phyloP scores from a whole-genome alignment of 2,329 filamentous ascomycete genomes.

The Rachicladosporium sp. region DNA sequence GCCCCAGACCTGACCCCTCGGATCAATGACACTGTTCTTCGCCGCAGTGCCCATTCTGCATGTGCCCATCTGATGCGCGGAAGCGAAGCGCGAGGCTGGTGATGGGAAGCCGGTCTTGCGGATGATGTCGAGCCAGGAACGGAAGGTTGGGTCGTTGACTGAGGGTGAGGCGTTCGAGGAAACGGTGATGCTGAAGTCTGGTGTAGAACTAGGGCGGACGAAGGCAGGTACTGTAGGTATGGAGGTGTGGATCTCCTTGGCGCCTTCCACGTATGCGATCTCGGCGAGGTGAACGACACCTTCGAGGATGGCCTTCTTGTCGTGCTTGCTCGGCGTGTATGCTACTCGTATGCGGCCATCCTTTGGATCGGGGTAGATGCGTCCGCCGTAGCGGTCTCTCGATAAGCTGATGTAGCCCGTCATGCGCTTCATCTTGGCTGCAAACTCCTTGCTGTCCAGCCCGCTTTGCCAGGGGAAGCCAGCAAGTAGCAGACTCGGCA shows the following conservation, averaged over 20 bases:
- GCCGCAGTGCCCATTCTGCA: conserved; percentile 53
- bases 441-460: conserved; percentile 59
- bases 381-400: conserved; percentile 64
- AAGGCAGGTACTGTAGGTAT: conserved; percentile 55
- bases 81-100: conserved; percentile 44
- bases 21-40: conserved; percentile 33
- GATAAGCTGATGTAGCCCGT: conserved; percentile 60
- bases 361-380: conserved; percentile 57
- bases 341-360: conserved; percentile 52
- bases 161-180: conserved; percentile 13
- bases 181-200: conserved; percentile 9
- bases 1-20: conserved; percentile 46
- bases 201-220: conserved; percentile 26
- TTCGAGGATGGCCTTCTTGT: conserved; percentile 58
- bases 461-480: conserved; percentile 55
- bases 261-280: conserved; percentile 66
- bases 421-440: conserved; percentile 56
- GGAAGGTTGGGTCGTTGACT: conserved; percentile 48
- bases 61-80: conserved; percentile 73
- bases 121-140: conserved; percentile 44
- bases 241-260: conserved; percentile 61
- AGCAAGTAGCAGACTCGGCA: conserved; percentile 54
- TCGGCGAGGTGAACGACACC: conserved; percentile 61
- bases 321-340: conserved; percentile 60
- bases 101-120: conserved; percentile 38